Conservation (phyloP, 2,329 filamentous ascomycete genomes). For the Talaromyces atroroseus region DNA sequence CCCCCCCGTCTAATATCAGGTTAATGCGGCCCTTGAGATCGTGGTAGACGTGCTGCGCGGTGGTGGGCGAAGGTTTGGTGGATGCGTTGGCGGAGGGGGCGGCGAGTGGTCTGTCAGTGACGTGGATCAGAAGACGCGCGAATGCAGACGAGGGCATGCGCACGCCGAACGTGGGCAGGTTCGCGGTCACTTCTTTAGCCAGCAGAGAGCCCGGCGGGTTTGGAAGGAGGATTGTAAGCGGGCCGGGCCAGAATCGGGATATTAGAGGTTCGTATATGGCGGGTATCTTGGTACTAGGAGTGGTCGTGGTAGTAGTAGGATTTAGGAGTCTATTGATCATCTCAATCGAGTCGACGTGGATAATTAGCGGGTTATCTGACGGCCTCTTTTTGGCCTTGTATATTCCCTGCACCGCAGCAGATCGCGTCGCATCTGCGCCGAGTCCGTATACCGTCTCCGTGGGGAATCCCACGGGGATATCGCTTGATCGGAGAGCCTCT, state of each 20-base stretch:
- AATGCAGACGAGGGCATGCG: constrained; percentile 82
- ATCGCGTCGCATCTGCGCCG: constrained; percentile 90
- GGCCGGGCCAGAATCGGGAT: constrained; percentile 84
- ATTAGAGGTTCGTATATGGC: constrained; percentile 73
- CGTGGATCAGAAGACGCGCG: constrained; percentile 79
- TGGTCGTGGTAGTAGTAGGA: constrained; percentile 29
- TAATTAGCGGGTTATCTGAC: constrained; percentile 90
- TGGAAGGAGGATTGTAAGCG: constrained; percentile 82
- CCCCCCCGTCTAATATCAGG: constrained; percentile 81
- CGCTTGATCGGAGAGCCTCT: constrained; percentile 56
- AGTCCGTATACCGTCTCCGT: constrained; percentile 97
- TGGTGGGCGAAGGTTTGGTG: constrained; percentile 86
- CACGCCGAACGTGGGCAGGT: constrained; percentile 76
- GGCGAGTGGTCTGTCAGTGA: constrained; percentile 72
- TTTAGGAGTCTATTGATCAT: constrained; percentile 65
- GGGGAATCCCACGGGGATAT: constrained; percentile 84
- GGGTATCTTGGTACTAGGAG: constrained; percentile 49
- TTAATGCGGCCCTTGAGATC: constrained; percentile 79
- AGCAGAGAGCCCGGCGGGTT: constrained; percentile 65
- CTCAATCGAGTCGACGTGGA: constrained; percentile 75
- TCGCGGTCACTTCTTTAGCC: constrained; percentile 87
- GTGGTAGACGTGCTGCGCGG: constrained; percentile 79
- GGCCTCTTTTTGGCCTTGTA: constrained; percentile 86
- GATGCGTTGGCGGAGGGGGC: constrained; percentile 93
- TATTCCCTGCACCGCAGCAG: constrained; percentile 79